A percentile compares a stretch with the other conserved stretches of the same genome.
Evolutionary conservation across 495 filamentous ascomycete genomes (phyloP).

Genomic region (Lentithecium fluviatile): DNA sequence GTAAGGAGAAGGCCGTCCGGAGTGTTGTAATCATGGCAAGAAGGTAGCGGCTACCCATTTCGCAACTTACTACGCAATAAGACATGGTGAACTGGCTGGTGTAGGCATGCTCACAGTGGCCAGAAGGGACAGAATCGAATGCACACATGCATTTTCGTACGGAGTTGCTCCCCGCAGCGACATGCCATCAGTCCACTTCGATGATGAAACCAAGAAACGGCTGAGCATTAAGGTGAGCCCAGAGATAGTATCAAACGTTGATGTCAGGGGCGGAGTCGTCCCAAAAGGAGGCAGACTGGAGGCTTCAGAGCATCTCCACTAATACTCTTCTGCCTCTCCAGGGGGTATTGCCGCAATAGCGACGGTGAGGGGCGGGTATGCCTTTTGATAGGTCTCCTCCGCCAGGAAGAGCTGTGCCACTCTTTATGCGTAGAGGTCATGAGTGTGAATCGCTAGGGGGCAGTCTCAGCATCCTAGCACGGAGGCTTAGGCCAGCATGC

Average conservation of each 20-base stretch:
- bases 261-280: not conserved
- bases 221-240: slow-evolving; percentile 3
- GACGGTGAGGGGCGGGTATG: not conserved
- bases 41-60: too few relatives aligned
- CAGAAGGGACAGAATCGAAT: too few relatives aligned
- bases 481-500: slow-evolving; percentile 2
- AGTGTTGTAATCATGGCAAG: too few relatives aligned
- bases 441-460: not conserved
- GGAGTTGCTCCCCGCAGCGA: too few relatives aligned
- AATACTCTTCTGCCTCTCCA: slow-evolving; percentile 6
- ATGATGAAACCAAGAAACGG: slow-evolving; percentile 1
- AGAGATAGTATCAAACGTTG: not conserved
- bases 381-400: slow-evolving; percentile 5
- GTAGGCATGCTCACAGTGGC: too few relatives aligned
- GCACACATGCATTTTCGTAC: too few relatives aligned
- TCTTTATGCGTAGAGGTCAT: slow-evolving; percentile 16
- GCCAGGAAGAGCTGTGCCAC: slow-evolving; percentile 1
- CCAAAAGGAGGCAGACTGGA: slow-evolving; percentile 3
- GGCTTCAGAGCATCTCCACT: slow-evolving; percentile 12
- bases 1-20: too few relatives aligned
- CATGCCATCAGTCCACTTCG: too few relatives aligned
- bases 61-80: too few relatives aligned
- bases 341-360: slow-evolving; percentile 6
- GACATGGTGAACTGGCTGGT: too few relatives aligned
- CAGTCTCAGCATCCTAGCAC: slow-evolving; percentile 2